Evolutionary conservation across 108 stramenopile species (phyloP), one percentile per base, ranked within the genome.

Genomic region (Epipyxis sp.): DNA sequence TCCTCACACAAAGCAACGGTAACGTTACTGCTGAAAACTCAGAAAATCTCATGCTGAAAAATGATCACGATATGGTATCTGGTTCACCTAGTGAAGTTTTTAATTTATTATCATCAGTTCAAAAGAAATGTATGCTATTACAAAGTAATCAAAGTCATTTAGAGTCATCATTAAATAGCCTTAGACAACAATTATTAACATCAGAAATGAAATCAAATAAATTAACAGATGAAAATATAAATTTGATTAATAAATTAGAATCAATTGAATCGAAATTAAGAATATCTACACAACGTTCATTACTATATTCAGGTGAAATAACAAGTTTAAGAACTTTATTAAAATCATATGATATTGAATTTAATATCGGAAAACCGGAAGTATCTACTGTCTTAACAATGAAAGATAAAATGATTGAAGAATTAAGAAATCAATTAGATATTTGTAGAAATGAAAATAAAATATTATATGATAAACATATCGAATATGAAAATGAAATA

Each of bases 321-420:
- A 27, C 16, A 6, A 35, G 13, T 35, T 42, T 74, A 37, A 37
- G 71, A 6, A 3, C 6, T 29, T 13, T 74, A 29, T 42, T 74
- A 42, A 13, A 74, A 42, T 13, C 71, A 6, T 74, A 42, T 57
- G 71, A 74, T 37, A 27, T 74, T 16, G 71, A 74, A 37, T 74
- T 74, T 42, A 25, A 3, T 42, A 74, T 74, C 34, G 71, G 50
- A 10, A 74, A 74, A 54, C 50, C 71, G 3, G 10, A 74, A 34
- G 50, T 42, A 6, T 16, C 3, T 27, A 57, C 6, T 10, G 6
- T 74, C n/a, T 3, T 74, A 42, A 35, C 44, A 6, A 34, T 32
- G 46, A 74, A 74, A 37, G 71, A 74, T 10, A 32, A 39, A 32
- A 27, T 74, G 32, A 32, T 74, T 34, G 25, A 25, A 6, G 6